Evolutionary conservation across 2,329 filamentous ascomycete genomes (phyloP).

Genomic region (Tolypocladium tundrense): DNA sequence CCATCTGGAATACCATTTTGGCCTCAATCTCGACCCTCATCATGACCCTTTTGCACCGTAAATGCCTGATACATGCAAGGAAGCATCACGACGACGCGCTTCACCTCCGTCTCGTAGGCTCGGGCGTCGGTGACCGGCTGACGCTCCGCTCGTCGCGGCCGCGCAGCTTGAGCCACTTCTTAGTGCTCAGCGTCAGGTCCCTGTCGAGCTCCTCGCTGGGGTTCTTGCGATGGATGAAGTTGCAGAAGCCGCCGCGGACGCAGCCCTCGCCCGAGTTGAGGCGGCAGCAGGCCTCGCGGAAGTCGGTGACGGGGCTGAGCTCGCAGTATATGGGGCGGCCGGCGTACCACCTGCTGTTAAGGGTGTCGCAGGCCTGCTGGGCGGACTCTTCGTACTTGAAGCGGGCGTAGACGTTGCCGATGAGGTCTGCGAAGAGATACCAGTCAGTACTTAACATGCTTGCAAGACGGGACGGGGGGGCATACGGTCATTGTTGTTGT

Average conservation of each 20-base stretch:
- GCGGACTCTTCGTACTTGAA: slow-evolving; percentile 99
- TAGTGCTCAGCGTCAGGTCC: slow-evolving; percentile 78
- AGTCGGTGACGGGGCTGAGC: slow-evolving; percentile 91
- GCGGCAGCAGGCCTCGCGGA: slow-evolving; percentile 92
- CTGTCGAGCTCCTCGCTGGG: slow-evolving; percentile 79
- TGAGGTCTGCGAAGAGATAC: slow-evolving; percentile 53
- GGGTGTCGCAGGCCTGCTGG: slow-evolving; percentile 83
- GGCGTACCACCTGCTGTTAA: slow-evolving; percentile 95
- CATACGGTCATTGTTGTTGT: slow-evolving; percentile 97
- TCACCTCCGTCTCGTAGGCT: slow-evolving; percentile 60
- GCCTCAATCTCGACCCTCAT: not conserved
- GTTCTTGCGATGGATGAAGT: slow-evolving; percentile 98
- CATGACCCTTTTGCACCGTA: not conserved
- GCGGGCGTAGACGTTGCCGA: slow-evolving; percentile 97
- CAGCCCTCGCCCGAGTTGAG: slow-evolving; percentile 93
- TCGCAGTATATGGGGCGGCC: slow-evolving; percentile 97
- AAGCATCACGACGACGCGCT: not conserved
- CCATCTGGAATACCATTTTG: not conserved
- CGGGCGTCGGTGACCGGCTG: slow-evolving; percentile 74
- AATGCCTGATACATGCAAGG: not conserved
- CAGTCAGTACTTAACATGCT: slow-evolving; percentile 12
- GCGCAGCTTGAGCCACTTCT: slow-evolving; percentile 88
- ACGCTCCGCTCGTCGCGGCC: slow-evolving; percentile 77
- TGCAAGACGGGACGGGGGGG: slow-evolving; percentile 15
- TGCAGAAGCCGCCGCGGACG: slow-evolving; percentile 93